Conservation (phyloP, 2,329 filamentous ascomycete species). For the Helminthosporium solani region DNA sequence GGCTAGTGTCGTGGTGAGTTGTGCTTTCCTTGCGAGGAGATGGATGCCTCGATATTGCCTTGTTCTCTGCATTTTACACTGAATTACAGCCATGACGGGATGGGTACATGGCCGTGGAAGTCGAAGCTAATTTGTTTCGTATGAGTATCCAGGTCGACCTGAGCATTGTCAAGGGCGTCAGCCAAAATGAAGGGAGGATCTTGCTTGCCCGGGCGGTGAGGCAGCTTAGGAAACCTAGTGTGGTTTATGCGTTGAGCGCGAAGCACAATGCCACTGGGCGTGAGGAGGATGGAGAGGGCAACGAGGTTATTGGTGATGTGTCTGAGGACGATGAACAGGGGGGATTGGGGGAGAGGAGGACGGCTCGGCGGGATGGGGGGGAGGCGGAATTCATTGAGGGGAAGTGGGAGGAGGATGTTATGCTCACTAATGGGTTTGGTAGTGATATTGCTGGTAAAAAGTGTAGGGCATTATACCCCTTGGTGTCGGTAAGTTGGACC, state of each 20-base stretch:
- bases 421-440: conserved; percentile 27
- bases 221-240: conserved; percentile 9
- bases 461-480: conserved; percentile 19
- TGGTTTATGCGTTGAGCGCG: conserved; percentile 18
- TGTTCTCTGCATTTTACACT: no score
- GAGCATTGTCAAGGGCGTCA: conserved; percentile 7
- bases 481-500: conserved; percentile 18
- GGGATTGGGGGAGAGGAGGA: neutral
- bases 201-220: conserved; percentile 16
- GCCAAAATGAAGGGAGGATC: neutral
- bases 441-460: conserved; percentile 15
- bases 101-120: no score
- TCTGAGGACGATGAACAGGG: neutral
- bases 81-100: no score
- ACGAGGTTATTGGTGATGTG: neutral
- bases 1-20: conserved; percentile 17
- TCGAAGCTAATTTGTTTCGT: no score
- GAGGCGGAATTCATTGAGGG: conserved; percentile 4
- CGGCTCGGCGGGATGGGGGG: conserved; percentile 4
- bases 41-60: no score
- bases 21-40: no score
- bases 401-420: conserved; percentile 16
- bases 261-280: conserved; percentile 5
- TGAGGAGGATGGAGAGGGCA: conserved; percentile 16
- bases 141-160: no score